Percentiles rank a stretch among this genome's conserved stretches.
These are phyloP conservation scores for Decorospora gaudefroyi DNA, from an alignment of 2,329 filamentous ascomycete species.

Conservation along the genomic window DNA sequence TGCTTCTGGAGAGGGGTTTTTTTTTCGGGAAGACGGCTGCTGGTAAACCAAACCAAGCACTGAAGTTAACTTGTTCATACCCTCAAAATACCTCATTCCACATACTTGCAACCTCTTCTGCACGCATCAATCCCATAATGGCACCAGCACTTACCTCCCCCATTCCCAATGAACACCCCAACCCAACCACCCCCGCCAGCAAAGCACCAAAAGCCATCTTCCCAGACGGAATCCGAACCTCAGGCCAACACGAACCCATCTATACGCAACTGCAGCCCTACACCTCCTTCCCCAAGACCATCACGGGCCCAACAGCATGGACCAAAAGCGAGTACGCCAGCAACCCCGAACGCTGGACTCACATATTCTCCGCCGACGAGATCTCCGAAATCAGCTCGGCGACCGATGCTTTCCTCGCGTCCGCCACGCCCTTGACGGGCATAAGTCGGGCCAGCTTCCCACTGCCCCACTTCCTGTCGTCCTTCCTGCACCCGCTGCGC, in stretches of 20 bases:
- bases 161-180: conserved; percentile 41
- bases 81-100: too few relatives aligned
- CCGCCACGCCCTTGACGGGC: conserved; percentile 69
- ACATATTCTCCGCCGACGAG: conserved; percentile 69
- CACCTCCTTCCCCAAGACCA: conserved; percentile 69
- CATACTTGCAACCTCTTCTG: background rate
- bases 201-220: conserved; percentile 57
- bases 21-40: too few relatives aligned
- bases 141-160: conserved; percentile 49
- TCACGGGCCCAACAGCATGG: conserved; percentile 75
- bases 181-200: conserved; percentile 32
- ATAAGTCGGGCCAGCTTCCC: conserved; percentile 69
- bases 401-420: conserved; percentile 70
- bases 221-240: conserved; percentile 68
- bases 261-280: conserved; percentile 69
- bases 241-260: conserved; percentile 73
- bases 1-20: too few relatives aligned
- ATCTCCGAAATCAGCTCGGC: conserved; percentile 68
- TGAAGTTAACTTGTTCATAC: too few relatives aligned
- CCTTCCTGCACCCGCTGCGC: conserved; percentile 60
- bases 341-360: conserved; percentile 71
- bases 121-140: conserved; percentile 42
- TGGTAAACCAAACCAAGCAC: too few relatives aligned
- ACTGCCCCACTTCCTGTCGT: conserved; percentile 61
- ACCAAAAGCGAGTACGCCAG: conserved; percentile 65